Evolutionary conservation across 2,329 filamentous ascomycete species (phyloP).

Genomic region (Sclerotinia nivalis): DNA sequence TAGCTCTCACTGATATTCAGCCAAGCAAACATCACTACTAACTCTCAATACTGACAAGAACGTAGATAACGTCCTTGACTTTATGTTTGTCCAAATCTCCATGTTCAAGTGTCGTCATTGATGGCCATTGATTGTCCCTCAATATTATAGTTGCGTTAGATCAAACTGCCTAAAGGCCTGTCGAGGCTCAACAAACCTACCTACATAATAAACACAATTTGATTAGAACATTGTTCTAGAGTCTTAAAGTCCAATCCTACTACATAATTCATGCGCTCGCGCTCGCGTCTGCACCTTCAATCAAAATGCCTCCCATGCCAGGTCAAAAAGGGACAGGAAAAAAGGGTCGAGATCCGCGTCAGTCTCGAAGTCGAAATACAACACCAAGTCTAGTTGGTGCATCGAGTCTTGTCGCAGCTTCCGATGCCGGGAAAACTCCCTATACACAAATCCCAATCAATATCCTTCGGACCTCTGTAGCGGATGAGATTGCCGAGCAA

Average conservation of each 20-base stretch:
- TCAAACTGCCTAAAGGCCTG: neutral
- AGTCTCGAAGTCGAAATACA: conserved; percentile 74
- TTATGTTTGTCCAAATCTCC: neutral
- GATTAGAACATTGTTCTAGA: neutral
- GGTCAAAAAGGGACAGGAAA: conserved; percentile 65
- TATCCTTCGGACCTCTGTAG: conserved; percentile 54
- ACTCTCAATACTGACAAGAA: neutral
- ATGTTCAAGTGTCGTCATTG: neutral
- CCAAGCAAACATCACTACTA: conserved; percentile 7
- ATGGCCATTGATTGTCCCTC: neutral
- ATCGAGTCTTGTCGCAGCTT: conserved; percentile 47
- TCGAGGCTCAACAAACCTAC: neutral
- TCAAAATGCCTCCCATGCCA: conserved; percentile 57
- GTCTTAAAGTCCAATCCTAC: neutral
- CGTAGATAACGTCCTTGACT: neutral
- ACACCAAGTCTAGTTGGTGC: conserved; percentile 58
- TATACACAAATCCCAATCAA: conserved; percentile 66
- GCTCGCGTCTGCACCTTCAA: too few species aligned
- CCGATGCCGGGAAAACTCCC: conserved; percentile 56
- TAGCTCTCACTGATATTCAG: neutral
- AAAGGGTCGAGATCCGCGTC: conserved; percentile 62
- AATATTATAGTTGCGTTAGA: neutral
- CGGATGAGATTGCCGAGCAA: conserved; percentile 69
- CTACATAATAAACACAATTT: neutral
- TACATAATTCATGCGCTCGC: neutral